These are phyloP conservation scores for Dendrocalamus latiflorus DNA, from an alignment of 202 grass and related monocot species.

Conservation along the genomic window DNA sequence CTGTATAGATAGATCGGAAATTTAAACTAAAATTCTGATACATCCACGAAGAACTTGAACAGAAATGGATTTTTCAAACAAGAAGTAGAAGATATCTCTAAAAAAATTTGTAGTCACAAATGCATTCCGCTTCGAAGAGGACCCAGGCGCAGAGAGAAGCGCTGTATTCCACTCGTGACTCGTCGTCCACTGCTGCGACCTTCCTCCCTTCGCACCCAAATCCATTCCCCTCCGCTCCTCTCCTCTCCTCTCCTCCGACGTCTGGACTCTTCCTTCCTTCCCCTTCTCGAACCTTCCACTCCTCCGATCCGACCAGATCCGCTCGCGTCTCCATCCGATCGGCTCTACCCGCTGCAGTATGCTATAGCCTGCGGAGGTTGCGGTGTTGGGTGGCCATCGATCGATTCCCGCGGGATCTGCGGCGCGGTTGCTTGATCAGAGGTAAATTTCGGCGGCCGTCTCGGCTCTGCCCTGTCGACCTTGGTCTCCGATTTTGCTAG, in stretches of 20 bases:
- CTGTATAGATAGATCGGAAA: no score
- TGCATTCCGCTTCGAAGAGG: not conserved
- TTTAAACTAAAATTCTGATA: no score
- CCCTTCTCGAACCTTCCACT: not conserved
- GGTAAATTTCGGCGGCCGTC: not conserved
- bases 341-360: not conserved
- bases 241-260: not conserved
- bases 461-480: not conserved
- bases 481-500: not conserved
- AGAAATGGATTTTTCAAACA: no score
- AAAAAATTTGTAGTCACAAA: not conserved
- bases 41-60: no score
- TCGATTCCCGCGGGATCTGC: constrained; percentile 1
- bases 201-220: not conserved
- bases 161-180: not conserved
- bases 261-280: not conserved
- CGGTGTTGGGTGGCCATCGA: not conserved
- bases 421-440: not conserved
- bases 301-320: not conserved
- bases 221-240: not conserved
- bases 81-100: no score
- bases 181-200: not conserved
- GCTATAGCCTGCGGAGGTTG: not conserved
- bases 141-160: not conserved
- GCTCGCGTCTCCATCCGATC: not conserved